Base-by-base conservation (phyloP, 2,329 filamentous ascomycete species). In the Alternaria solani region DNA sequence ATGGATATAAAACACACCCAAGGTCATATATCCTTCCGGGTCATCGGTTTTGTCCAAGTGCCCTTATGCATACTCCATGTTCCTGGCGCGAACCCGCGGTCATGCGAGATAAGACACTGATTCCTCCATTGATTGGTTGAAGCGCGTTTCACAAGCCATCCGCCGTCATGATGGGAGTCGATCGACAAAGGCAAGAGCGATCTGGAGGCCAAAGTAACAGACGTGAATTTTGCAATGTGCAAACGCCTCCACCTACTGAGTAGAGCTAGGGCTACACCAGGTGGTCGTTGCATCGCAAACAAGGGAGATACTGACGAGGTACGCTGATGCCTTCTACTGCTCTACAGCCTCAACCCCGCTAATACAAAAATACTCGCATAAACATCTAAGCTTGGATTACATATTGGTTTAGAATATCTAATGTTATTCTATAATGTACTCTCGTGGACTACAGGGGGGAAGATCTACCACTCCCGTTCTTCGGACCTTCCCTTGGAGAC, bases 81-180 rank as follows among this genome's bases (percentile, higher is more conserved):
- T 36, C 5, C 32, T 34, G n/a, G 26, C 18, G 47, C 23, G 23
- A 42, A 12, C 25, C 34, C 47, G 26, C 39, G 34, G 36, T 61
- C 36, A 64, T 64, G 64, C 59, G 96, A 70, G 71, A 75, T 73
- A 73, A 75, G 67, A 63, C 63, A 66, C 49, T 69, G 53, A 63
- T 39, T 57, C 51, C 32, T 18, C 18, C 20, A 39, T 48, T 66
- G 60, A 72, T 70, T 68, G 69, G 69, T 43, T 44, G 41, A 41
- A 23, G 11, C 20, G n/a, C 34, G 47, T 56, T 46, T 62, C 55
- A 56, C 54, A 60, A 56, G 53, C 43, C 52, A 53, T 30, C 51
- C 54, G 42, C 51, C 55, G 55, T 60, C 44, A 39, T 41, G 41
- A 23, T 9, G 51, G 51, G 51, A 60, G 51, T 39, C 47, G 55